Percentiles rank a stretch among this genome's conserved stretches.
Conservation (phyloP, 805 yeast species). For the Saccharomycopsis olivae region DNA sequence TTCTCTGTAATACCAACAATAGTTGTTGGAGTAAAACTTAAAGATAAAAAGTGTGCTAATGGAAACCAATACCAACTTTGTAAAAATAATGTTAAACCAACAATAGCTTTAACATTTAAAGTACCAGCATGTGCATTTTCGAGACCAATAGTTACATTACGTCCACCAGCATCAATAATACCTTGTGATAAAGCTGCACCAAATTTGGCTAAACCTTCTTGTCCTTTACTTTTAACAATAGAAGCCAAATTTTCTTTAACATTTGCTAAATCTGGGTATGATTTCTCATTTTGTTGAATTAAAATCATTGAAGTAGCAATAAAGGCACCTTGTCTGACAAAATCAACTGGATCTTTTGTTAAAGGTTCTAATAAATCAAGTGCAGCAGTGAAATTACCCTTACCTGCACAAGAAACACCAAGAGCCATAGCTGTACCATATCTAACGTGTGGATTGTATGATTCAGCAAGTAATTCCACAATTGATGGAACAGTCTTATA, state of each 20-base stretch:
- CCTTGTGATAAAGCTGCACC: conserved; percentile 98
- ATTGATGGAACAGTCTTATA: conserved; percentile 90
- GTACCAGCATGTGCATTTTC: conserved; percentile 87
- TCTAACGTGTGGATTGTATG: conserved; percentile 96
- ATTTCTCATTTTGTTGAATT: conserved; percentile 77
- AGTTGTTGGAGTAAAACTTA: conserved; percentile 88
- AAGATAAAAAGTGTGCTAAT: conserved; percentile 79
- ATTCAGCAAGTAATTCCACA: conserved; percentile 84
- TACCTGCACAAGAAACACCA: conserved; percentile 95
- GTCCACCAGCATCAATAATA: conserved; percentile 96
- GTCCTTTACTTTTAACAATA: conserved; percentile 79
- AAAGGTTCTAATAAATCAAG: conserved; percentile 87
- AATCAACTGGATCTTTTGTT: conserved; percentile 89
- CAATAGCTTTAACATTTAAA: conserved; percentile 81
- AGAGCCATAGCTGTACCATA: conserved; percentile 97
- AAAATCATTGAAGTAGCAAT: conserved; percentile 86
- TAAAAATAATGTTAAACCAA: conserved; percentile 79
- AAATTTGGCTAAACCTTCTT: conserved; percentile 93
- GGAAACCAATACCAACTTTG: conserved; percentile 99
- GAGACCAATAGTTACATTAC: conserved; percentile 88
- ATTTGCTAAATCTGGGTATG: conserved; percentile 69
- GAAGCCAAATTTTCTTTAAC: conserved; percentile 65
- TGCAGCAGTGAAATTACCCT: conserved; percentile 69
- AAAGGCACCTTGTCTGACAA: conserved; percentile 96
- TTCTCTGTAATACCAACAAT: conserved; percentile 80